Conservation (phyloP, 257 asterid genomes). For the Jasminum sambac region DNA sequence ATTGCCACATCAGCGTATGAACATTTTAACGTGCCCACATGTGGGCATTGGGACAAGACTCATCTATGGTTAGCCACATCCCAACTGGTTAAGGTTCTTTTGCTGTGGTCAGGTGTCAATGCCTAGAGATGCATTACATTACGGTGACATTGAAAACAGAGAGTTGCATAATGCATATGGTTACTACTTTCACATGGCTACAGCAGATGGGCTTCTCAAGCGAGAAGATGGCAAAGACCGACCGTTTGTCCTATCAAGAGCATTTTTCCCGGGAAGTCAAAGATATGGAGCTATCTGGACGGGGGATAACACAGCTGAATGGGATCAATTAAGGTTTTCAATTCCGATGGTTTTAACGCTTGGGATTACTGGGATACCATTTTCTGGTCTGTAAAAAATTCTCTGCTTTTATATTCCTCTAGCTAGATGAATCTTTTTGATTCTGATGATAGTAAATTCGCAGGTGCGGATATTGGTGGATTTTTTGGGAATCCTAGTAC, state of each 20-base stretch:
- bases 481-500: conserved; percentile 96
- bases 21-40: too few species aligned
- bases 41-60: too few species aligned
- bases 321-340: conserved; percentile 92
- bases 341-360: conserved; percentile 94
- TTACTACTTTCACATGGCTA: conserved; percentile 96
- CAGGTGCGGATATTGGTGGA: conserved; percentile 99
- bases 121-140: conserved; percentile 94
- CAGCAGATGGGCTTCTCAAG: conserved; percentile 84
- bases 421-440: conserved; percentile 9
- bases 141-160: conserved; percentile 86
- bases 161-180: conserved; percentile 97
- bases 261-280: conserved; percentile 92
- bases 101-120: conserved; percentile 62
- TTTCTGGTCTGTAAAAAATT: conserved; percentile 62
- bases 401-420: conserved; percentile 2
- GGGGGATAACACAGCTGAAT: conserved; percentile 93
- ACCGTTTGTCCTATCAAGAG: conserved; percentile 94
- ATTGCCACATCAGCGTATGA: too few species aligned
- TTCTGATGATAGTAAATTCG: conserved; percentile 17
- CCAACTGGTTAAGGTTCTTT: conserved; percentile 1
- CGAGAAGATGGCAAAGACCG: conserved; percentile 82
- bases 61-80: not conserved
- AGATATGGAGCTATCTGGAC: conserved; percentile 98
- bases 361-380: conserved; percentile 86